Conservation (phyloP, 306 rosid genomes). For the Delonix regia region DNA sequence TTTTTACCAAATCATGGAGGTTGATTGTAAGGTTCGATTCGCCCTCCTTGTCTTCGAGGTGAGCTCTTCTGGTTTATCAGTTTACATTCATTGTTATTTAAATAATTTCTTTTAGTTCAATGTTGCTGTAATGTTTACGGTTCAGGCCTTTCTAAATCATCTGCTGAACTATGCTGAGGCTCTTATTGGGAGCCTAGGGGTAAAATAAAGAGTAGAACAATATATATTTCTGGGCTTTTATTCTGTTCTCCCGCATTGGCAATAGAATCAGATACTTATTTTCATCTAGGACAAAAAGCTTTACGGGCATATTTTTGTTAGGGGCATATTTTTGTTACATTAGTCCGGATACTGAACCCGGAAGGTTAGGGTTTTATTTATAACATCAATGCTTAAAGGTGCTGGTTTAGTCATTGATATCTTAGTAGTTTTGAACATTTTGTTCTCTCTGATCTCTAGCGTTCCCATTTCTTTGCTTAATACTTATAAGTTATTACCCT, state of each 20-base stretch:
- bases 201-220: background rate
- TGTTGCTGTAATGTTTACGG: constrained; percentile 33
- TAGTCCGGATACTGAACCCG: constrained; percentile 1
- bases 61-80: constrained; percentile 33
- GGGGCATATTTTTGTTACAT: background rate
- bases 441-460: constrained; percentile 1
- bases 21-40: constrained; percentile 54
- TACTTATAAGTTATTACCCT: background rate
- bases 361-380: constrained; percentile 16
- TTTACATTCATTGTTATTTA: background rate
- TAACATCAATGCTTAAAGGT: constrained; percentile 18
- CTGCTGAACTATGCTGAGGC: constrained; percentile 11
- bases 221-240: background rate
- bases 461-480: background rate
- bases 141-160: constrained; percentile 24
- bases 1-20: constrained; percentile 67
- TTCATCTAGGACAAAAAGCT: too few relatives aligned
- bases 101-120: constrained; percentile 19
- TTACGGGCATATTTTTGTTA: too few relatives aligned
- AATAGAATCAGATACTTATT: background rate
- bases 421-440: constrained; percentile 9
- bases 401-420: constrained; percentile 2
- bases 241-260: constrained; percentile 12
- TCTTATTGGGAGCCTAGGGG: constrained; percentile 35
- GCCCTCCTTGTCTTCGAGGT: constrained; percentile 68